phyloP scores from a whole-genome alignment of 257 asterid species.

The Datura wrightii region DNA sequence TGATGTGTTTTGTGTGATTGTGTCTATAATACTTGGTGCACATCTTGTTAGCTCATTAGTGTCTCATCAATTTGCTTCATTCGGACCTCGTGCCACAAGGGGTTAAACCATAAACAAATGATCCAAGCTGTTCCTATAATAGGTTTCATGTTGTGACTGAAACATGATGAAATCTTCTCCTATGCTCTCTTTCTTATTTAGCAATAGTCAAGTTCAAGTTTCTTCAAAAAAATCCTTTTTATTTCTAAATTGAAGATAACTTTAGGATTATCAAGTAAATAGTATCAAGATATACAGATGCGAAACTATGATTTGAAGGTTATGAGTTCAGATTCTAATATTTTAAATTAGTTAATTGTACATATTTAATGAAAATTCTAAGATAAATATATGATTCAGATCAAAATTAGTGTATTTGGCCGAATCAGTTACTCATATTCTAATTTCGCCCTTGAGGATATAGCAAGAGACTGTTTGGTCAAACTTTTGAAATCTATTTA shows the following conservation, averaged over 20 bases:
- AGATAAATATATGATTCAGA: not conserved
- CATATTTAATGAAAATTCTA: too few relatives aligned
- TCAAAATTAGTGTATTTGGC: not conserved
- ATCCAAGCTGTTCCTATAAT: not conserved
- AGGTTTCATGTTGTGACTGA: not conserved
- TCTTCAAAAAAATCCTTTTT: not conserved
- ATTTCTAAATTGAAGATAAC: not conserved
- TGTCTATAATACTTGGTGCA: not conserved
- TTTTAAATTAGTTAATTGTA: not conserved
- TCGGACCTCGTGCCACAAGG: not conserved
- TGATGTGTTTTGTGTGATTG: not conserved
- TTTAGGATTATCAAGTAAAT: not conserved
- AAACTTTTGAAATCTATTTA: not conserved
- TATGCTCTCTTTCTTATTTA: not conserved
- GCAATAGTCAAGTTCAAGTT: not conserved
- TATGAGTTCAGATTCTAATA: not conserved
- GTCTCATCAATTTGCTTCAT: constrained; percentile 10
- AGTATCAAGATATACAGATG: not conserved
- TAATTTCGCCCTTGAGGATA: not conserved
- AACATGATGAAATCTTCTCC: not conserved
- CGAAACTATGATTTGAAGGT: not conserved
- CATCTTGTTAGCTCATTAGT: not conserved
- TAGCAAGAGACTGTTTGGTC: not conserved
- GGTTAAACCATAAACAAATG: not conserved
- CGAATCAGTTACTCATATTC: not conserved